Conservation (phyloP, 1,284 basidiomycete species). For the Fomitopsis pinicola region DNA sequence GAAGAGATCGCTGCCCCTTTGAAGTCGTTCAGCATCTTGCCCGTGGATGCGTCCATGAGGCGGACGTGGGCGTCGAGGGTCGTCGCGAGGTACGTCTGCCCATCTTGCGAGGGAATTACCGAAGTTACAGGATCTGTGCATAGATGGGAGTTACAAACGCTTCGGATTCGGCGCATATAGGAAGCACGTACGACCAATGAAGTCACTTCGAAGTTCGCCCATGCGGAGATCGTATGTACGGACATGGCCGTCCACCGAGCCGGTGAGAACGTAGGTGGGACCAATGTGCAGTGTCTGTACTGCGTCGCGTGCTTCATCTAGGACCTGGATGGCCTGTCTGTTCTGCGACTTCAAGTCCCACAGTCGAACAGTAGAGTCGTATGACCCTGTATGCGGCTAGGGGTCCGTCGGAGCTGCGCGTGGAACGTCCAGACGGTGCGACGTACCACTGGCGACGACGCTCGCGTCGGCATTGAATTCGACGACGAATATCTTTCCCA, state of each 20-base stretch:
- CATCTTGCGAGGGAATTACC: slow-evolving; percentile 71
- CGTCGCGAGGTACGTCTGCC: slow-evolving; percentile 75
- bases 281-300: slow-evolving; percentile 78
- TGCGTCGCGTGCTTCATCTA: slow-evolving; percentile 88
- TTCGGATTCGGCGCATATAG: background rate
- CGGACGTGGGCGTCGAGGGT: slow-evolving; percentile 83
- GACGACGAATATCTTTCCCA: slow-evolving; percentile 87
- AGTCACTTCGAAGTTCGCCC: slow-evolving; percentile 86
- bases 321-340: slow-evolving; percentile 83
- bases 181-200: slow-evolving; percentile 66
- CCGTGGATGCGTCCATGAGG: slow-evolving; percentile 82
- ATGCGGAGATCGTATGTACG: slow-evolving; percentile 92
- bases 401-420: background rate
- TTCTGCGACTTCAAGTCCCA: slow-evolving; percentile 88
- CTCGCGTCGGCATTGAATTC: slow-evolving; percentile 86
- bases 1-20: slow-evolving; percentile 69
- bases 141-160: background rate
- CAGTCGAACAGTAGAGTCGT: slow-evolving; percentile 82
- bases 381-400: slow-evolving; percentile 55
- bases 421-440: slow-evolving; percentile 4
- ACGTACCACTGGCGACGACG: slow-evolving; percentile 80
- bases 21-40: slow-evolving; percentile 85
- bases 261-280: slow-evolving; percentile 66
- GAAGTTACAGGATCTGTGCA: slow-evolving; percentile 79
- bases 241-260: slow-evolving; percentile 88